A percentile compares a stretch with the other conserved stretches of the same genome.
phyloP scores from a whole-genome alignment of 1,139 yeast species.

The Hyphopichia pseudoburtonii region DNA sequence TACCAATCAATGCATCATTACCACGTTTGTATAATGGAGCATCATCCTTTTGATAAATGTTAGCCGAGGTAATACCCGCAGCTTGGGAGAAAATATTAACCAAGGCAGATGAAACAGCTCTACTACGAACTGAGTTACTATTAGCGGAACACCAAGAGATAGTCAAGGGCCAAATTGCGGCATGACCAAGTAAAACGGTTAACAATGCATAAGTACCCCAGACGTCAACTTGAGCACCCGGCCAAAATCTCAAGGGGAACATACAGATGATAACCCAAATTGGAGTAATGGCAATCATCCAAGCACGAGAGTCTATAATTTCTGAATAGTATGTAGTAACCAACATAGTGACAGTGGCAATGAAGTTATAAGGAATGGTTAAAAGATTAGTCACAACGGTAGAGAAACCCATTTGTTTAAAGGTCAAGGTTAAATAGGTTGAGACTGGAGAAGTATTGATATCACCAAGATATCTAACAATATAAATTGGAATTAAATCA shows the following conservation, averaged over 20 bases:
- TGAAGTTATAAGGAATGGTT: conserved; percentile 41
- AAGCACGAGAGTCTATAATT: conserved; percentile 23
- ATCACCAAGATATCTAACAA: conserved; percentile 44
- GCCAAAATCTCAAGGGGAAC: conserved; percentile 19
- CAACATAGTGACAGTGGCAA: conserved; percentile 32
- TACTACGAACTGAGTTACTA: conserved; percentile 18
- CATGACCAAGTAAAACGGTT: conserved; percentile 17
- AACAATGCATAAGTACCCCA: conserved; percentile 22
- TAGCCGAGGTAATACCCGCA: conserved; percentile 16
- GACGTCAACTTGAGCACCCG: conserved; percentile 15
- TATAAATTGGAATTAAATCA: conserved; percentile 54
- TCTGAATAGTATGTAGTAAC: conserved; percentile 30
- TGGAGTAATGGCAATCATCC: conserved; percentile 16
- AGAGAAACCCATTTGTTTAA: conserved; percentile 49
- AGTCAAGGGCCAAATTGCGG: conserved; percentile 19
- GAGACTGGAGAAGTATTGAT: conserved; percentile 39
- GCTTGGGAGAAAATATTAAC: conserved; percentile 22
- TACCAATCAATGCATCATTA: conserved; percentile 20
- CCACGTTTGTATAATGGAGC: conserved; percentile 28
- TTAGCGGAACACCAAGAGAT: conserved; percentile 22
- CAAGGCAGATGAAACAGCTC: conserved; percentile 24
- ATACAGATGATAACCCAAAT: conserved; percentile 18
- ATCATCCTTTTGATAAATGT: conserved; percentile 27
- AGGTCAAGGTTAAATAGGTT: conserved; percentile 46
- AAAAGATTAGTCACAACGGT: conserved; percentile 49